Base-by-base conservation (phyloP, 176 grass and related monocot genomes). In the Bothriochloa decipiens region DNA sequence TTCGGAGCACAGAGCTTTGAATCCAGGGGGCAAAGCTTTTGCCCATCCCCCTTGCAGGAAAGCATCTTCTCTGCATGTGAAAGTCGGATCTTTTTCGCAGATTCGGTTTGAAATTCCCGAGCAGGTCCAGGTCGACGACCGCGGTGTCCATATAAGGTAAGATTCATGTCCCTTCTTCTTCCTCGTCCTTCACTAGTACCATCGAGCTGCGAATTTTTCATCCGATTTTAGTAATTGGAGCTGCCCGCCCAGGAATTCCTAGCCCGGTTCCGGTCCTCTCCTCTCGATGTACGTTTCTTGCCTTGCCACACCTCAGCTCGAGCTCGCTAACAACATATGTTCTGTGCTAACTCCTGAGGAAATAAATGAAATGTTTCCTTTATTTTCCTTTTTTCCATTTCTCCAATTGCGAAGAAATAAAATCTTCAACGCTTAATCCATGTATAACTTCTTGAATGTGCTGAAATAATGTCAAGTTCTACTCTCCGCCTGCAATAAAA, bases 61-160 rank as follows among this genome's bases (percentile, higher is more conserved):
- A 60, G 55, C 55, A 46, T 14, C 79, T 80, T 11, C 57, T 74
- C 65, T 74, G 42, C 52, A 68, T 50, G 17, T 28, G 36, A 72
- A 74, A 64, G 35, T 79, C 61, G 52, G 72, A 81, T 81, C 64
- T 65, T 39, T 23, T 23, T 14, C 36, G 1, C 13, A 53, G 69
- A 47, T 45, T 67, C 78, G 70, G 17, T 61, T 86, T 76, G 18
- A 42, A 69, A 65, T 65, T 76, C 32, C 60, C 2, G 61, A 37
- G 27, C 12, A 28, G 20, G 35, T 88, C 58, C 12, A 28, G 20
- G 35, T 88, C 58, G 57, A 46, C 11, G 82, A 82, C 55, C 70
- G 61, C 32, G 71, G 81, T 85, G 85, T 63, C 64, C 41, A n/a
- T n/a, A 46, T 27, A 68, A 13, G 88, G 80, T 68, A 80, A 86